A percentile compares a stretch with the other conserved stretches of the same genome.
Evolutionary conservation across 116 monocot genomes (phyloP).

Genomic region (Posidonia oceanica): DNA sequence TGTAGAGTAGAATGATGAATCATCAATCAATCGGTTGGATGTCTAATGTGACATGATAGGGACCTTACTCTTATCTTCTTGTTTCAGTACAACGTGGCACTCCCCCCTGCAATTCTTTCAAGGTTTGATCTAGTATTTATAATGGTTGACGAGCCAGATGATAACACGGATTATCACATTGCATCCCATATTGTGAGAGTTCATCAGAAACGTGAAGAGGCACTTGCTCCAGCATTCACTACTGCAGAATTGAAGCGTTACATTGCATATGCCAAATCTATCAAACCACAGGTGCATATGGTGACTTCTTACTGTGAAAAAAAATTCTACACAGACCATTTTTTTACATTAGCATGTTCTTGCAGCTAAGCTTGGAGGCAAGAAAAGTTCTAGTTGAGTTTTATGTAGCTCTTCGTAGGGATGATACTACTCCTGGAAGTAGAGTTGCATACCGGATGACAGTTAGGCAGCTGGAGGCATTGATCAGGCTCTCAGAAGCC

Average conservation of each 20-base stretch:
- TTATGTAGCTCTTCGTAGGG: slow-evolving; percentile 85
- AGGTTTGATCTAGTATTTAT: slow-evolving; percentile 97
- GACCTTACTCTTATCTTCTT: slow-evolving; percentile 1
- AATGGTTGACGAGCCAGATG: slow-evolving; percentile 99
- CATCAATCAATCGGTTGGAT: too few relatives aligned
- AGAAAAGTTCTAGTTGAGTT: slow-evolving; percentile 81
- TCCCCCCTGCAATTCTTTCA: slow-evolving; percentile 96
- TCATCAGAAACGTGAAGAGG: slow-evolving; percentile 89
- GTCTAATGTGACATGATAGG: too few relatives aligned
- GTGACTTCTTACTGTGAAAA: background rate
- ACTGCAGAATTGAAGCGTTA: slow-evolving; percentile 86
- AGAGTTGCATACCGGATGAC: slow-evolving; percentile 99
- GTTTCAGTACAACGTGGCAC: slow-evolving; percentile 91
- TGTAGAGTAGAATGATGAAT: too few relatives aligned
- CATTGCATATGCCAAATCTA: slow-evolving; percentile 74
- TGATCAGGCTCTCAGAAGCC: slow-evolving; percentile 91
- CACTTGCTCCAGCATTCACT: slow-evolving; percentile 81
- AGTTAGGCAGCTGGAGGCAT: slow-evolving; percentile 90
- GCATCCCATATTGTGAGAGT: slow-evolving; percentile 98
- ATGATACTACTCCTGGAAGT: slow-evolving; percentile 84
- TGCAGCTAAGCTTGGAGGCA: slow-evolving; percentile 79
- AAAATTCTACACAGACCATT: background rate
- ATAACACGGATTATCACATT: slow-evolving; percentile 85
- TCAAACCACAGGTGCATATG: slow-evolving; percentile 68
- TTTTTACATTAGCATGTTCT: background rate